A percentile compares a stretch with the other conserved stretches of the same genome.
These are phyloP conservation scores for Erythrobasidium hasegawianum DNA, from an alignment of 1,284 basidiomycete species.

Conservation along the genomic window DNA sequence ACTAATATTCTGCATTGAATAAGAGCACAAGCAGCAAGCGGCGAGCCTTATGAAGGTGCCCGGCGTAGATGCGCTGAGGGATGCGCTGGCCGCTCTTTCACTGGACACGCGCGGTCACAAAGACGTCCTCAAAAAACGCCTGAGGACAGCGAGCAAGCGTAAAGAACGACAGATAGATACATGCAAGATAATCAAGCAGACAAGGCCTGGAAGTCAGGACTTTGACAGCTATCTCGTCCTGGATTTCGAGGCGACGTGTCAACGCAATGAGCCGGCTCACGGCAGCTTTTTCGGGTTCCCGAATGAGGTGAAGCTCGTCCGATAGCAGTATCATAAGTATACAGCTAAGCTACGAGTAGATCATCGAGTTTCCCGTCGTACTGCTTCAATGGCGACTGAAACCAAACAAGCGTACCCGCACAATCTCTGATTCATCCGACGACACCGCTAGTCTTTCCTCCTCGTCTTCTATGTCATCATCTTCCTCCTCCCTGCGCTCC, in stretches of 20 bases:
- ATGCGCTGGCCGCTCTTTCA: constrained; percentile 41
- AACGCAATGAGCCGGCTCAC: constrained; percentile 15
- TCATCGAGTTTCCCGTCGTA: constrained; percentile 87
- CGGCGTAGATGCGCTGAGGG: constrained; percentile 28
- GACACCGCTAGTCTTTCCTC: background rate
- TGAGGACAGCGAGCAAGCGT: constrained; percentile 38
- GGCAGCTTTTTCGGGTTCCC: constrained; percentile 25
- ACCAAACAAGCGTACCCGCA: background rate
- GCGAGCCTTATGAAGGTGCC: constrained; percentile 8
- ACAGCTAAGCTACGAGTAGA: constrained; percentile 53
- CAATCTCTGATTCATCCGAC: constrained; percentile 4
- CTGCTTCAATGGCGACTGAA: constrained; percentile 66
- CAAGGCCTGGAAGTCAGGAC: constrained; percentile 33
- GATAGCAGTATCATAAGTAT: too few species aligned
- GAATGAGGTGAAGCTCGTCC: constrained; percentile 26
- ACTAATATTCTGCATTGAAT: too few species aligned
- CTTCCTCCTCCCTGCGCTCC: background rate
- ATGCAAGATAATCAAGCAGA: constrained; percentile 8
- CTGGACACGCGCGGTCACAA: constrained; percentile 48
- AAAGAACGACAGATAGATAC: background rate
- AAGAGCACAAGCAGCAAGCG: too few species aligned
- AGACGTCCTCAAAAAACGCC: constrained; percentile 41
- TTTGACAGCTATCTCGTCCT: constrained; percentile 55
- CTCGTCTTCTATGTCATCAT: constrained; percentile 3
- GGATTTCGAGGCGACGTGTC: constrained; percentile 88